A percentile compares a stretch with the other conserved stretches of the same genome.
Conservation (phyloP, 495 filamentous ascomycete genomes). For the Melanomma pulvis-pyrius region DNA sequence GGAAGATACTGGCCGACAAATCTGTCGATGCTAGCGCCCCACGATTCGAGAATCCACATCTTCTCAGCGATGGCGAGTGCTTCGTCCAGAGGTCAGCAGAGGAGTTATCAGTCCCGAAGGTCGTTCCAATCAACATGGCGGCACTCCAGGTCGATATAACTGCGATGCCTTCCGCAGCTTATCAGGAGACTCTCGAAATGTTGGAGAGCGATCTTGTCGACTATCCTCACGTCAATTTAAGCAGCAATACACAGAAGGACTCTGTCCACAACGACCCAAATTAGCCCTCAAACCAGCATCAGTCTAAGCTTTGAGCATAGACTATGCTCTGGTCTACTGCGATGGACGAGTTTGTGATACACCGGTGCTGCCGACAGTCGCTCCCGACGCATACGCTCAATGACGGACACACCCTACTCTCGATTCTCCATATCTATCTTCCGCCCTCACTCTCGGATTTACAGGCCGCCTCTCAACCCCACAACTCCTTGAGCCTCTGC, state of each 20-base stretch:
- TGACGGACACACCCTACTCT: neutral
- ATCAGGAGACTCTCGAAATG: slow-evolving; percentile 14
- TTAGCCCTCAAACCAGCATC: neutral
- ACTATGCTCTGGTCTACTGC: neutral
- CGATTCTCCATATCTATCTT: no score
- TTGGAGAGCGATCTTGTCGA: slow-evolving; percentile 4
- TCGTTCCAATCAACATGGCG: slow-evolving; percentile 16
- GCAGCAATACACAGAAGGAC: neutral
- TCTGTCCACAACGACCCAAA: neutral
- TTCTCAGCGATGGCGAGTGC: slow-evolving; percentile 3
- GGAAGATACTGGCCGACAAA: slow-evolving; percentile 25
- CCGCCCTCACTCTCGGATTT: no score
- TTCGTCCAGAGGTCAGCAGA: slow-evolving; percentile 11
- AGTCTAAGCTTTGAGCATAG: slow-evolving; percentile 9
- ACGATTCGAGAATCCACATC: slow-evolving; percentile 6
- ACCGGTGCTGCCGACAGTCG: neutral
- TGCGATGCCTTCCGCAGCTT: slow-evolving; percentile 16
- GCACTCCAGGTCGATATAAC: slow-evolving; percentile 19
- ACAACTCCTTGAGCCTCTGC: no score
- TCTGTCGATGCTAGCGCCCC: slow-evolving; percentile 9
- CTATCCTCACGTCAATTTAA: slow-evolving; percentile 16
- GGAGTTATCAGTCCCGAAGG: neutral
- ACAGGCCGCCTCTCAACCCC: no score
- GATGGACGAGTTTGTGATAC: neutral
- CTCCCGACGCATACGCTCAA: neutral